These are phyloP conservation scores for Salvia sclarea DNA, from an alignment of 305 asterid genomes.

Conservation along the genomic window DNA sequence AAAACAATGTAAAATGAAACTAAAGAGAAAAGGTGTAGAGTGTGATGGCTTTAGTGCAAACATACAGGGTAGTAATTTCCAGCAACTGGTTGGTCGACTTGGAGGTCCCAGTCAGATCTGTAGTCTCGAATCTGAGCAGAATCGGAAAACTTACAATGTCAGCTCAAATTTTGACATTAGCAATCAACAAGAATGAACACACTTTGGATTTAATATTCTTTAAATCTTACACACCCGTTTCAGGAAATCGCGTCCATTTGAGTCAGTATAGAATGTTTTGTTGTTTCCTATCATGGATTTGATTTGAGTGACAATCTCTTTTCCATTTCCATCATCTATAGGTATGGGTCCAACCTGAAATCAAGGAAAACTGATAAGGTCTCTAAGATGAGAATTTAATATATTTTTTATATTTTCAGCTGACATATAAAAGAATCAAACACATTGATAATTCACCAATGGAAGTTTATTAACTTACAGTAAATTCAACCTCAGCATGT, in stretches of 20 bases:
- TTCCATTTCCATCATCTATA: constrained; percentile 73
- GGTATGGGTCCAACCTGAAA: constrained; percentile 96
- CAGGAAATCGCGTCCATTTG: constrained; percentile 91
- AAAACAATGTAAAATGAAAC: constrained; percentile 4
- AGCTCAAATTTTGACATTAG: background rate
- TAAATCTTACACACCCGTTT: constrained; percentile 59
- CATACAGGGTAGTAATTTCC: constrained; percentile 99
- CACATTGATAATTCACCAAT: background rate
- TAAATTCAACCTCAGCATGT: constrained; percentile 89
- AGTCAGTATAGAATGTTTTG: constrained; percentile 84
- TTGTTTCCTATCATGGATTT: constrained; percentile 64
- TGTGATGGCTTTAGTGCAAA: constrained; percentile 28
- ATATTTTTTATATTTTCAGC: background rate
- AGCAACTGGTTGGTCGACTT: constrained; percentile 91
- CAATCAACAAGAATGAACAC: constrained; percentile 6
- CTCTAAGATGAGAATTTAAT: constrained; percentile 4
- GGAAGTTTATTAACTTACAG: constrained; percentile 16
- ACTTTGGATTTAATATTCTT: background rate
- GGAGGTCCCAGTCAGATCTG: constrained; percentile 94
- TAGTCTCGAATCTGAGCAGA: constrained; percentile 73
- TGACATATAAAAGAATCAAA: constrained; percentile 1
- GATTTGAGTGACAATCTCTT: constrained; percentile 77
- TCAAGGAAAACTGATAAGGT: constrained; percentile 27
- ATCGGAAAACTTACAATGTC: constrained; percentile 8
- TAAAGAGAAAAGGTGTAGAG: background rate